phyloP scores from a whole-genome alignment of 2,329 filamentous ascomycete species.

The Fusarium oligoseptatum region DNA sequence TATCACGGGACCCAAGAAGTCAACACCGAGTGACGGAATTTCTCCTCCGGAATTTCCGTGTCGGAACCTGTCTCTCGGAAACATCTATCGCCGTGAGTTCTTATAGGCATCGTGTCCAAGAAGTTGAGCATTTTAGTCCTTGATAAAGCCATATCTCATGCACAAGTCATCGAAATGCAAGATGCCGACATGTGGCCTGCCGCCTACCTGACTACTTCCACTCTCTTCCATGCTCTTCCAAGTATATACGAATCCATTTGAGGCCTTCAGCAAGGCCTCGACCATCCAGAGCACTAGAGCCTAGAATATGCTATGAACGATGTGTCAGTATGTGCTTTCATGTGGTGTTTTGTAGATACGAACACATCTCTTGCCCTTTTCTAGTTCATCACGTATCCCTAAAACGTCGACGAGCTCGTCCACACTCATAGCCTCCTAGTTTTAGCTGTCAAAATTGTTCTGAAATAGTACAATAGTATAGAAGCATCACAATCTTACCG shows the following conservation, averaged over 20 bases:
- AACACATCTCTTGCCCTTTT: background rate
- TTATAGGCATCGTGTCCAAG: background rate
- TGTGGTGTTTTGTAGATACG: background rate
- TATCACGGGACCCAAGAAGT: background rate
- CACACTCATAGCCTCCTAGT: constrained; percentile 1
- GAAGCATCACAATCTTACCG: background rate
- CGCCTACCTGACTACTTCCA: background rate
- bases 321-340: background rate
- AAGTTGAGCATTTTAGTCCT: background rate
- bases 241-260: background rate
- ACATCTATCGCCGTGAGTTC: background rate
- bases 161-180: background rate
- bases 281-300: background rate
- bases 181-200: background rate
- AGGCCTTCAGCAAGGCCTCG: background rate
- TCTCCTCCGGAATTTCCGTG: background rate
- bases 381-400: background rate
- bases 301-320: background rate
- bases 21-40: background rate
- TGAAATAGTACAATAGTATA: background rate
- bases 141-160: background rate
- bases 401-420: background rate
- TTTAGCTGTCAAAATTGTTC: background rate
- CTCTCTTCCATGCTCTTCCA: background rate
- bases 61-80: background rate